Evolutionary conservation across 1,139 yeast species (phyloP).

Genomic region (Suhomyces bolitotheri): DNA sequence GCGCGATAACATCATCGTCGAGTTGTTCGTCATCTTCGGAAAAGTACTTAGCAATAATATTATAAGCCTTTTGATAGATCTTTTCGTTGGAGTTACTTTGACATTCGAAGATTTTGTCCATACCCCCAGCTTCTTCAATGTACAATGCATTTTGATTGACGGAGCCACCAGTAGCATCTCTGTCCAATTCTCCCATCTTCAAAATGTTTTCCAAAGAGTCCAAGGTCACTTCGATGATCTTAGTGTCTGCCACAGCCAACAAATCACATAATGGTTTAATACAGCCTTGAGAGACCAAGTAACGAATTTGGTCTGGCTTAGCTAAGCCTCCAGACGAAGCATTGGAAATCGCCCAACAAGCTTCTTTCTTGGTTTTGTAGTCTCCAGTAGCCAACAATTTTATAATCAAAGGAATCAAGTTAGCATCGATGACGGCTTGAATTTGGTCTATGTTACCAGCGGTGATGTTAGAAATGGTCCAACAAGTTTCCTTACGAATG

Average conservation of each 20-base stretch:
- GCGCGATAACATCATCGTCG: constrained; percentile 78
- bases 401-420: constrained; percentile 89
- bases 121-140: constrained; percentile 98
- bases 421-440: constrained; percentile 94
- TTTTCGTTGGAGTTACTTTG: constrained; percentile 90
- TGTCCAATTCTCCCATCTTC: constrained; percentile 91
- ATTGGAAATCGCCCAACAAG: constrained; percentile 98
- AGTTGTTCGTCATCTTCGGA: constrained; percentile 77
- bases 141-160: constrained; percentile 85
- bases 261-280: constrained; percentile 96
- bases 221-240: constrained; percentile 89
- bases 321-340: constrained; percentile 95
- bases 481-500: constrained; percentile 95
- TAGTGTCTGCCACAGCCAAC: constrained; percentile 82
- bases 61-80: constrained; percentile 87
- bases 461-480: constrained; percentile 97
- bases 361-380: constrained; percentile 95
- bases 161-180: constrained; percentile 67
- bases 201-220: constrained; percentile 94
- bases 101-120: constrained; percentile 93
- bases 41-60: constrained; percentile 88
- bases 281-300: constrained; percentile 92
- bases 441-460: constrained; percentile 96
- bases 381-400: constrained; percentile 81
- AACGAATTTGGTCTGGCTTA: constrained; percentile 90